Conservation (phyloP, 441 rosid species). For the Hura crepitans region DNA sequence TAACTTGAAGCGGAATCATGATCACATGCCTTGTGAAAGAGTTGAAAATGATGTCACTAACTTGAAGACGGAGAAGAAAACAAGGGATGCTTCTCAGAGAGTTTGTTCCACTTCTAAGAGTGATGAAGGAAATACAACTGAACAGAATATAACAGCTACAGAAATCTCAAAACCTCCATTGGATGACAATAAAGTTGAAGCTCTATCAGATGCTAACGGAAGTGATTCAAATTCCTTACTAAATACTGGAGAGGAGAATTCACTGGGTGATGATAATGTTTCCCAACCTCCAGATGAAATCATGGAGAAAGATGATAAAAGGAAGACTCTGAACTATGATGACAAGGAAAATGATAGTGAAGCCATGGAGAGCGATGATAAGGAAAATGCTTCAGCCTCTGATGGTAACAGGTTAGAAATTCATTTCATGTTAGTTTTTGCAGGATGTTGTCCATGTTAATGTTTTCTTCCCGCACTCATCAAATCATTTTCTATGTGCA, state of each 20-base stretch:
- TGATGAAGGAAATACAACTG: conserved; percentile 16
- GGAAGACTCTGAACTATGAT: background rate
- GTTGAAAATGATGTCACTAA: conserved; percentile 30
- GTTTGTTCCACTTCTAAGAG: conserved; percentile 13
- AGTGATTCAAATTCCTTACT: conserved; percentile 2
- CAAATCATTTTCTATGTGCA: conserved; percentile 25
- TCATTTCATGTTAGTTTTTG: background rate
- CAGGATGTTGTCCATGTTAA: background rate
- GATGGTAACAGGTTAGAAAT: conserved; percentile 50
- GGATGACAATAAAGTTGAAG: conserved; percentile 24
- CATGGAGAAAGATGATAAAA: background rate
- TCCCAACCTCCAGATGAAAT: background rate
- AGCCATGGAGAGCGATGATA: conserved; percentile 25
- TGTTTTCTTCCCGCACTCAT: background rate
- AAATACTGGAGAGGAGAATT: conserved; percentile 8
- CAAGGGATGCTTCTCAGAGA: conserved; percentile 23
- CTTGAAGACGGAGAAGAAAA: conserved; percentile 38
- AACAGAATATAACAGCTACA: background rate
- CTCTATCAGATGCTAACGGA: conserved; percentile 3
- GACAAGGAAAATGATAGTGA: conserved; percentile 19
- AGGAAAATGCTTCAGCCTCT: conserved; percentile 39
- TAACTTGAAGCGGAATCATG: conserved; percentile 12
- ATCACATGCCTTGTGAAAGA: conserved; percentile 15
- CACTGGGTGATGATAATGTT: conserved; percentile 1
- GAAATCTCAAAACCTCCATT: conserved; percentile 6